phyloP scores from a whole-genome alignment of 768 basidiomycete species.

The Macrolepiota fuliginosa region DNA sequence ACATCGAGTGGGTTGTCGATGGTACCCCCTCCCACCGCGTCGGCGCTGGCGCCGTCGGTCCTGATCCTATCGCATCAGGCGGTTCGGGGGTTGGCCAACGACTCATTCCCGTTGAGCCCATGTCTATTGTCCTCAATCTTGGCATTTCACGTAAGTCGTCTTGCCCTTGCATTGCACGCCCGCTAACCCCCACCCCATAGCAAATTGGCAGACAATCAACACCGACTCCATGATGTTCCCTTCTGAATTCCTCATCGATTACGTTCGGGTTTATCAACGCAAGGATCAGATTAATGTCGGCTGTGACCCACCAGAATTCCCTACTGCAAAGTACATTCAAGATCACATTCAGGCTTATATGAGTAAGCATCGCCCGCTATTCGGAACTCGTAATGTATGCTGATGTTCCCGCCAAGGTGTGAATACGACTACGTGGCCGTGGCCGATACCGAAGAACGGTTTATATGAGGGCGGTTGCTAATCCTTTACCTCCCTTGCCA shows the following conservation, averaged over 20 bases:
- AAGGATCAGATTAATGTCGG: constrained; percentile 56
- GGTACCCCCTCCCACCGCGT: constrained; percentile 49
- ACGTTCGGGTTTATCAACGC: constrained; percentile 79
- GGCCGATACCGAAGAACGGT: constrained; percentile 37
- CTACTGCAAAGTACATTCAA: constrained; percentile 64
- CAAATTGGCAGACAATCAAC: constrained; percentile 66
- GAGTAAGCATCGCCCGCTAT: constrained; percentile 37
- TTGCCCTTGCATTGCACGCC: neutral
- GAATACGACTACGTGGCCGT: constrained; percentile 42
- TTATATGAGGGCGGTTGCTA: constrained; percentile 4
- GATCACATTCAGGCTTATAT: constrained; percentile 55
- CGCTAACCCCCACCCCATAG: constrained; percentile 22
- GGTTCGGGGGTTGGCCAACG: constrained; percentile 59
- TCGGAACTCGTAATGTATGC: neutral
- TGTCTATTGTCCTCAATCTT: constrained; percentile 60
- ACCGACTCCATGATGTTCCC: constrained; percentile 62
- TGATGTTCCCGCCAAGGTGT: constrained; percentile 28
- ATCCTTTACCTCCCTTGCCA: neutral
- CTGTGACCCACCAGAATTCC: constrained; percentile 62
- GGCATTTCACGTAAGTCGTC: constrained; percentile 52
- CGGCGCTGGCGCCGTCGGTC: constrained; percentile 48
- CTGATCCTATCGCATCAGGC: constrained; percentile 29
- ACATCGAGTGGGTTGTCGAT: constrained; percentile 74
- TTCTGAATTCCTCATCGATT: constrained; percentile 69
- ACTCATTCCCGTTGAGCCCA: constrained; percentile 55